These are phyloP conservation scores for Geosmithia putterillii DNA, from an alignment of 2,329 filamentous ascomycete species.

Conservation along the genomic window DNA sequence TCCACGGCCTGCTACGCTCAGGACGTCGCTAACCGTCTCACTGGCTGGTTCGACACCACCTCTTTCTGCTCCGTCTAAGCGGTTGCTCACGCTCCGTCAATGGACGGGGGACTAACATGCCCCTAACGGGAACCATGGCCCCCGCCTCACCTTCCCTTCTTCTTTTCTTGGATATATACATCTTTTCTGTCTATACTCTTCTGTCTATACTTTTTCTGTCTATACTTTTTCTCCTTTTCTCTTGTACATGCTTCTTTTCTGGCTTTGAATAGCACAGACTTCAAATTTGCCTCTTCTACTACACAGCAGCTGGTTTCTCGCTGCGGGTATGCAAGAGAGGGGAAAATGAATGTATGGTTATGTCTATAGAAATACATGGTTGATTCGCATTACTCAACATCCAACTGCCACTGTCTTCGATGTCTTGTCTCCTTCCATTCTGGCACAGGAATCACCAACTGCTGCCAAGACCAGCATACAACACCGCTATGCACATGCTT, in stretches of 20 bases:
- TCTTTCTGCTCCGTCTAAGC: not conserved
- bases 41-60: constrained; percentile 9
- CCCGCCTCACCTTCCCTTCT: not conserved
- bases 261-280: not conserved
- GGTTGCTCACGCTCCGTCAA: not conserved
- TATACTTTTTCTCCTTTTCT: not conserved
- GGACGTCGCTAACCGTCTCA: constrained; percentile 10
- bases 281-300: not conserved
- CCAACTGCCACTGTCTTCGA: too few relatives aligned
- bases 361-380: too few relatives aligned
- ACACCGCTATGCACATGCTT: too few relatives aligned
- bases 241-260: too few relatives aligned
- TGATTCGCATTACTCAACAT: too few relatives aligned
- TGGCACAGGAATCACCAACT: too few relatives aligned
- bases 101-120: too few relatives aligned
- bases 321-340: not conserved
- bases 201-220: not conserved
- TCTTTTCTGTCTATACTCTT: not conserved
- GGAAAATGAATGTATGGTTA: not conserved
- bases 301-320: not conserved
- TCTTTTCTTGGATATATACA: not conserved
- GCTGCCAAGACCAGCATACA: too few relatives aligned
- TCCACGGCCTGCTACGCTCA: constrained; percentile 9
- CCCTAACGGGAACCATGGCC: not conserved
- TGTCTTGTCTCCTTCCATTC: too few relatives aligned